A percentile compares a stretch with the other conserved stretches of the same genome.
Conservation (phyloP, 768 basidiomycete species). For the Leccinum aurantiacum region DNA sequence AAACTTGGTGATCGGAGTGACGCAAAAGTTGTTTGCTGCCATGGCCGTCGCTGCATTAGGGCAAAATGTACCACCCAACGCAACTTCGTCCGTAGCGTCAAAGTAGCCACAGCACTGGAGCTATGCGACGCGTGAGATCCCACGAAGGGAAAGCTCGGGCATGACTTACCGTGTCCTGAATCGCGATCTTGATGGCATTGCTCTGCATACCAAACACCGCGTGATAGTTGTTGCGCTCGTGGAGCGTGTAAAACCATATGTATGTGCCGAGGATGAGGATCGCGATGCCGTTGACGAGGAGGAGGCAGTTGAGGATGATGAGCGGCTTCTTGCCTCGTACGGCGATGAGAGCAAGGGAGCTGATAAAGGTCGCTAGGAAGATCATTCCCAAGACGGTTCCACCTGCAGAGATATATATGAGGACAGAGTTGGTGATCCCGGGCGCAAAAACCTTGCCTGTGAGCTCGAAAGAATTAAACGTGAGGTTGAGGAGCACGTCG, state of each 20-base stretch:
- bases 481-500: conserved; percentile 72
- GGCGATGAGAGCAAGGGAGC: conserved; percentile 71
- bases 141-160: not conserved
- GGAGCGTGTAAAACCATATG: conserved; percentile 81
- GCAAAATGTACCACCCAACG: conserved; percentile 66
- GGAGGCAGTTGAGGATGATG: conserved; percentile 72
- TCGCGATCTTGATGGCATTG: conserved; percentile 44
- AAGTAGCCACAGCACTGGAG: conserved; percentile 87
- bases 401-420: conserved; percentile 40
- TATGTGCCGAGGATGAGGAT: conserved; percentile 66
- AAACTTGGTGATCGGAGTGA: conserved; percentile 62
- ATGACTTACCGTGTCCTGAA: conserved; percentile 71
- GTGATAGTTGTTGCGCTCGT: conserved; percentile 69
- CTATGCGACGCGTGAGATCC: conserved; percentile 38
- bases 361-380: conserved; percentile 62
- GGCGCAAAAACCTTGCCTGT: conserved; percentile 45
- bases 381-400: conserved; percentile 68
- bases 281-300: conserved; percentile 61
- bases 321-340: conserved; percentile 70
- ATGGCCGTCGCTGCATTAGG: conserved; percentile 38
- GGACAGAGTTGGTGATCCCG: not conserved
- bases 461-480: conserved; percentile 56
- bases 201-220: conserved; percentile 50
- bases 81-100: conserved; percentile 56
- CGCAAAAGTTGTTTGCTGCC: conserved; percentile 58